A percentile compares a stretch with the other conserved stretches of the same genome.
phyloP scores from a whole-genome alignment of 257 asterid species.

The Nicotiana tabacum region DNA sequence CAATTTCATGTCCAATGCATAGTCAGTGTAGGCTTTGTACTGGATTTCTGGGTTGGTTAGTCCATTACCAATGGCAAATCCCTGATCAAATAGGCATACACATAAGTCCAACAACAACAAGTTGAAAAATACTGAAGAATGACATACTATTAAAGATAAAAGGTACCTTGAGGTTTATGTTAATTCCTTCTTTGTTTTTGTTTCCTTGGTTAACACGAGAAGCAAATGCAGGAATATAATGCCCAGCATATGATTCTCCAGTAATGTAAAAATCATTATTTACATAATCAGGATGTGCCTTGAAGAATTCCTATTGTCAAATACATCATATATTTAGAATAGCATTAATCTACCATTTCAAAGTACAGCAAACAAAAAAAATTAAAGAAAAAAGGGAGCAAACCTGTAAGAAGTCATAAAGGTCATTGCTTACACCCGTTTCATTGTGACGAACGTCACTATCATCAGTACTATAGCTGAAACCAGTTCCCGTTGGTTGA shows the following conservation, averaged over 20 bases:
- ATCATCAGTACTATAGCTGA: slow-evolving; percentile 25
- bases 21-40: slow-evolving; percentile 36
- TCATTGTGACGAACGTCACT: slow-evolving; percentile 24
- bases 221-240: slow-evolving; percentile 53
- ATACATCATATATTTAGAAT: neutral
- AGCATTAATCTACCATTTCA: neutral
- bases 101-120: neutral
- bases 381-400: neutral
- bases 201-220: slow-evolving; percentile 29
- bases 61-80: slow-evolving; percentile 49
- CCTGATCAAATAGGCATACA: slow-evolving; percentile 14
- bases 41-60: slow-evolving; percentile 46
- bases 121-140: neutral
- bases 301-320: slow-evolving; percentile 33
- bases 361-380: neutral
- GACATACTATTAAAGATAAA: neutral
- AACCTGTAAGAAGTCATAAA: slow-evolving; percentile 45
- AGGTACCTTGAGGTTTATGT: slow-evolving; percentile 26
- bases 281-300: slow-evolving; percentile 35
- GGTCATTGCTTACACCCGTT: slow-evolving; percentile 23
- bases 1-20: slow-evolving; percentile 33
- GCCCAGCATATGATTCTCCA: slow-evolving; percentile 62
- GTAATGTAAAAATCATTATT: slow-evolving; percentile 43
- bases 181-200: slow-evolving; percentile 20
- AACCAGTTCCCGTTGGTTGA: slow-evolving; percentile 50